Base-by-base conservation (phyloP, 768 basidiomycete species). In the Kondoa subrosea region DNA sequence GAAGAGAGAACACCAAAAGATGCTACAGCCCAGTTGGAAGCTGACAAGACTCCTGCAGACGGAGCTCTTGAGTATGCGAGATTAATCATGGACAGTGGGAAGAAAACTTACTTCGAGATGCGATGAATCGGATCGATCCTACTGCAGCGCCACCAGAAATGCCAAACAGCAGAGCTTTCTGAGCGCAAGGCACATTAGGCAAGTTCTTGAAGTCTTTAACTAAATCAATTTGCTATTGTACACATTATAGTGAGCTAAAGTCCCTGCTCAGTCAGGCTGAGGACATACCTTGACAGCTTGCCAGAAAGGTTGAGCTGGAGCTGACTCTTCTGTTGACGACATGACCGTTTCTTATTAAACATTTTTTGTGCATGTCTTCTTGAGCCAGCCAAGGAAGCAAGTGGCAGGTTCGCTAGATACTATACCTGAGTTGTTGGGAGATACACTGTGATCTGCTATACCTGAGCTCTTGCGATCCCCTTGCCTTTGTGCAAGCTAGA, bases 141-240 rank as follows among this genome's bases (percentile, higher is more conserved):
- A 63, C 33, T 3, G 30, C 15, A 17, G 33, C 61, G 61, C 61
- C 61, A 33, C 61, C 61, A 3, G 61, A 31, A 17, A 63, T 63
- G 61, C 61, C 61, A 63, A 63, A 63, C 3, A 63, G 61, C 26
- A 63, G 30, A 3, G 61, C 61, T 59, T 59, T 59, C 14, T 31
- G 58, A 59, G 30, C 27, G 61, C 61, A 63, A 33, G 61, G 61
- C 61, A 32, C 30, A 3, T 63, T 50, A 21, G 8, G 8, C 40
- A 50, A 50, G 40, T 50, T 27, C n/a, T 63, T 16, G 26, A 63
- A 32, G 34, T 63, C 61, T 29, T 63, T 63, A 32, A 27, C 15
- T 3, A 31, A 12, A 31, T 63, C 30, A 33, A 63, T 63, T 33
- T 17, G 15, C 61, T 63, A 32, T n/a, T 4, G n/a, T n/a, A 16